Evolutionary conservation across 345 rosid species (phyloP), one percentile per base, ranked within the genome.

Genomic region (Populus pruinosa): DNA sequence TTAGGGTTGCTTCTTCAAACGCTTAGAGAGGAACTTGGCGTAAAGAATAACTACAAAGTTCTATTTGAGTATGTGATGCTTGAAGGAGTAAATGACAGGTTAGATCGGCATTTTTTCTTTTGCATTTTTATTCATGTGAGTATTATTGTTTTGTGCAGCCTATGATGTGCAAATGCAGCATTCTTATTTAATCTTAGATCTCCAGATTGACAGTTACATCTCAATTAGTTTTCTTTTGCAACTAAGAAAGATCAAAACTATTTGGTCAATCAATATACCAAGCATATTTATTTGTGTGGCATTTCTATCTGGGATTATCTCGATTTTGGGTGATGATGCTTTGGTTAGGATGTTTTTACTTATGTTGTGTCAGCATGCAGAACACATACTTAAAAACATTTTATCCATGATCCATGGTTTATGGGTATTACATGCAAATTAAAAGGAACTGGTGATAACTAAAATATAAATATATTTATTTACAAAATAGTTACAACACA

Each of bases 21-120:
- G 47, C 96, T 95, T 31, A 82, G 93, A 41, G 90, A 90, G 84
- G 97, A 89, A 79, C 90, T 95, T 75, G 77, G 68, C 66, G 78
- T 72, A 73, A 95, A 81, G 79, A 83, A 87, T 71, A 91, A 90
- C 29, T 92, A 87, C 87, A 95, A 91, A 90, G 98, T 95, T 77
- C 81, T 93, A 38, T 91, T 93, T 59, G 99, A 95, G 82, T 93
- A 93, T 55, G 97, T 93, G 47, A 91, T 95, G 96, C 97, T 95
- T 66, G 93, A 93, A 0, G 98, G 97, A 79, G 87, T 92, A 43
- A 93, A 93, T 82, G 97, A 92, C 87, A 95, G 96, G 99, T 91
- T 77, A 77, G 87, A 33, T 44, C 33, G 67, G 43, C 67, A 11
- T 56, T 62, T 55, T 29, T 8, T 21, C 36, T 59, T 68, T 29